Evolutionary conservation across 176 grass and related monocot species (phyloP).

Genomic region (Zizania latifolia): DNA sequence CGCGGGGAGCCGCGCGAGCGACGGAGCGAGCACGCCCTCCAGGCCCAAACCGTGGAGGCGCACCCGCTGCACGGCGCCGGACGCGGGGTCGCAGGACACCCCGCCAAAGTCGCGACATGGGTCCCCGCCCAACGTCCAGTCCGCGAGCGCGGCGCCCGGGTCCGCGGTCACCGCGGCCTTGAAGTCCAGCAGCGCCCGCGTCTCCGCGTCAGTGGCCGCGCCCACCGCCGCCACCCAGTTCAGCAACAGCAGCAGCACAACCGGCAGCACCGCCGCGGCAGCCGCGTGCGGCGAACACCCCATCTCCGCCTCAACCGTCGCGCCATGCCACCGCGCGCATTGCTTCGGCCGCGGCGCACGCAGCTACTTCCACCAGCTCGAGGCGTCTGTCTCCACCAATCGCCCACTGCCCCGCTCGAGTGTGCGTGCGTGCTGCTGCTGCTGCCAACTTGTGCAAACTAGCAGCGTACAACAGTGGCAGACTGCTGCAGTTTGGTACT

Average conservation of each 20-base stretch:
- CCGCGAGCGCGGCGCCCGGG: constrained; percentile 28
- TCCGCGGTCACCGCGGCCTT: constrained; percentile 47
- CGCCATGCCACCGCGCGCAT: not conserved
- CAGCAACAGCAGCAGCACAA: not conserved
- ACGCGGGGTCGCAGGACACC: constrained; percentile 32
- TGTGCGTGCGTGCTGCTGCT: too few relatives aligned
- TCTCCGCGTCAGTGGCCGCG: constrained; percentile 37
- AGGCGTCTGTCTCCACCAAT: too few relatives aligned
- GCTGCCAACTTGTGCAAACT: not conserved
- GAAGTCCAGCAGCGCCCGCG: constrained; percentile 46
- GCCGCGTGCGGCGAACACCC: not conserved
- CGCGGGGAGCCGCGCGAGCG: constrained; percentile 36
- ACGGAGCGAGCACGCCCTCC: constrained; percentile 28
- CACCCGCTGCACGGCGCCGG: constrained; percentile 42
- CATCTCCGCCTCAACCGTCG: not conserved
- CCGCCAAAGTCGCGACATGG: constrained; percentile 42
- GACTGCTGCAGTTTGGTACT: not conserved
- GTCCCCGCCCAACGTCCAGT: constrained; percentile 41
- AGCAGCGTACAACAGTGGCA: too few relatives aligned
- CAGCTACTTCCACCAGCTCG: not conserved
- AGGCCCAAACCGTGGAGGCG: constrained; percentile 35
- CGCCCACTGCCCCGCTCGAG: too few relatives aligned
- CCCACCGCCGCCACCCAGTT: not conserved
- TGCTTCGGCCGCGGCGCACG: not conserved
- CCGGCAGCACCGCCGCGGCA: not conserved